These are phyloP conservation scores for Geotrichum citri-aurantii DNA, from an alignment of 1,139 yeast genomes.

Conservation along the genomic window DNA sequence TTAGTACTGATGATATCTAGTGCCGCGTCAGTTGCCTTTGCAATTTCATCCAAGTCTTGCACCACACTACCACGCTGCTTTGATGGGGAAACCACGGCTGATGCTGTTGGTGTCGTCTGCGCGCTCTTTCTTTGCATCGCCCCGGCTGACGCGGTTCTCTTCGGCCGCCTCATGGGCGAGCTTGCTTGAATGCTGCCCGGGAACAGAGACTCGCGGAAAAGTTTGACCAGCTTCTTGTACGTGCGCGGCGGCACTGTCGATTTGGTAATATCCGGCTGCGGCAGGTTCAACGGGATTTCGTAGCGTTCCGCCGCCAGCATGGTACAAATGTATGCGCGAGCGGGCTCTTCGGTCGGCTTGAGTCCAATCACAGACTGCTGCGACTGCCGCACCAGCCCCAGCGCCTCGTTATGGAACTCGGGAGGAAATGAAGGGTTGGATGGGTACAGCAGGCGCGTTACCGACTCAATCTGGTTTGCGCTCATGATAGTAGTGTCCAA, in stretches of 20 bases:
- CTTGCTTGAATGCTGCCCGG: slow-evolving; percentile 5
- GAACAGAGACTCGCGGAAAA: slow-evolving; percentile 24
- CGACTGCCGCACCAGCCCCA: slow-evolving; percentile 23
- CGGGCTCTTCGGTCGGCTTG: slow-evolving; percentile 33
- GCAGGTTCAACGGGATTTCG: slow-evolving; percentile 22
- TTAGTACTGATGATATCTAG: neutral
- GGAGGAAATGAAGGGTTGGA: slow-evolving; percentile 16
- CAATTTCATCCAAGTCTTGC: slow-evolving; percentile 8
- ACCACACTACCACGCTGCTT: neutral
- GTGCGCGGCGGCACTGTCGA: slow-evolving; percentile 33
- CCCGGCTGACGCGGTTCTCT: neutral
- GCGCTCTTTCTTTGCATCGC: neutral
- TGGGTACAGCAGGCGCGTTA: neutral
- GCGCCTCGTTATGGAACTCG: slow-evolving; percentile 20
- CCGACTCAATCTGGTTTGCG: neutral
- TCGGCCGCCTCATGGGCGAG: slow-evolving; percentile 1
- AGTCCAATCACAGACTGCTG: slow-evolving; percentile 21
- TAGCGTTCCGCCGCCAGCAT: slow-evolving; percentile 33
- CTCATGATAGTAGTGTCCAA: neutral
- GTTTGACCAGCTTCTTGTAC: slow-evolving; percentile 25
- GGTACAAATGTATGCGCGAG: slow-evolving; percentile 32
- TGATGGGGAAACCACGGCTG: neutral
- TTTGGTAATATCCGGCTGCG: slow-evolving; percentile 23
- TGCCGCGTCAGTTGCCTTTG: slow-evolving; percentile 4
- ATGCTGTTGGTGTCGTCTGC: neutral